Evolutionary conservation across 495 filamentous ascomycete genomes (phyloP), one percentile per base, ranked within the genome.

Genomic region (Penicillium mononematosum): DNA sequence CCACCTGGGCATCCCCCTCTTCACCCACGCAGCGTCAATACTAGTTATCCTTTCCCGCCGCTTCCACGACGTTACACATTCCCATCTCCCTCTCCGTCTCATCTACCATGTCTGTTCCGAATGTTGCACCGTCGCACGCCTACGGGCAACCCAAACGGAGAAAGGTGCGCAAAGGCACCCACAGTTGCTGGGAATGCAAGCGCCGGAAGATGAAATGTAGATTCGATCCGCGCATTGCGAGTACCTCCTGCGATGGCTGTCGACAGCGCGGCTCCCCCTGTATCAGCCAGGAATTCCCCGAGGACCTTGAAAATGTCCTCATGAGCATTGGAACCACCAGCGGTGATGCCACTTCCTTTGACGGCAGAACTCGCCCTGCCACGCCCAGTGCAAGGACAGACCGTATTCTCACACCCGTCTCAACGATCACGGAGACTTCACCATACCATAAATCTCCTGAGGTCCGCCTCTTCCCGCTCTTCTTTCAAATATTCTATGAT

Each of bases 111-210:
- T 39, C 36, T 39, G 36, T 39, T 39, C 36, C 36, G 12, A 12
- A 39, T 39, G 36, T 39, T 39, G 36, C 36, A 39, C 36, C 36
- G n/a, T 39, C 36, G 36, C 36, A 39, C 36, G 36, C 36, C 36
- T 39, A 39, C 6, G 36, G 36, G 36, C 36, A n/a, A 29, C n/a
- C 48, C 4, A 58, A 58, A 42, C 48, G 55, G 41, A 45, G 55
- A 43, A 58, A 58, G 55, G 29, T 58, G 14, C 48, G 55, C 41
- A 51, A 58, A 52, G 55, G 55, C n/a, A 58, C 55, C 84, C 2
- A 88, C 76, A 58, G 48, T 51, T 58, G 47, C 44, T 45, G 59
- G 59, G 53, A 57, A 51, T 61, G 59, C 54, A 58, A 58, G 31
- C 25, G 42, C 19, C 47, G 47, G 16, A 61, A 57, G 59, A 56